Evolutionary conservation across 441 rosid genomes (phyloP).

Genomic region (Populus hybrid): DNA sequence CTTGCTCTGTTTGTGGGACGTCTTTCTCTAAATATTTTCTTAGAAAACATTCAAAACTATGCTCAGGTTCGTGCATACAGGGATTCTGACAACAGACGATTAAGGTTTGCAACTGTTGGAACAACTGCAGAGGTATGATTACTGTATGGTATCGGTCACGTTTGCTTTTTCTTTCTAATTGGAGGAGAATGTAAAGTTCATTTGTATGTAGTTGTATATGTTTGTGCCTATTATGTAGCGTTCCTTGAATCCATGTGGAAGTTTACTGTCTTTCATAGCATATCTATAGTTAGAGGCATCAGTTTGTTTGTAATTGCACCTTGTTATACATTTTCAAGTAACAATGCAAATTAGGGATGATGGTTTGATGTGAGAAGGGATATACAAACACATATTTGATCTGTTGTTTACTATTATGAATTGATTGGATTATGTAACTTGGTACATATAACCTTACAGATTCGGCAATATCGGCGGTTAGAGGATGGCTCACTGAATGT

Average conservation of each 20-base stretch:
- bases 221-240: background rate
- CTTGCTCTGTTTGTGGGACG: background rate
- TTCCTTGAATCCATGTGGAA: background rate
- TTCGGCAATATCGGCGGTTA: constrained; percentile 74
- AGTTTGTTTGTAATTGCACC: background rate
- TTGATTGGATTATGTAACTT: constrained; percentile 1
- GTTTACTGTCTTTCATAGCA: background rate
- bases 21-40: background rate
- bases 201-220: background rate
- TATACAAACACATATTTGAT: too few species aligned
- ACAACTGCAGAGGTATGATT: constrained; percentile 82
- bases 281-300: background rate
- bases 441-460: constrained; percentile 40
- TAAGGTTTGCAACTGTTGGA: constrained; percentile 59
- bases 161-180: background rate
- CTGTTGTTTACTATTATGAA: background rate
- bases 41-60: constrained; percentile 11
- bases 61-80: constrained; percentile 58
- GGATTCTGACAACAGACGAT: constrained; percentile 33
- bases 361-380: background rate
- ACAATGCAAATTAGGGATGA: background rate
- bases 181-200: constrained; percentile 1
- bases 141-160: background rate
- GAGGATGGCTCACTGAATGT: constrained; percentile 86
- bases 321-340: background rate